Conservation (phyloP, 2,329 filamentous ascomycete species). For the Colletotrichum trifolii region DNA sequence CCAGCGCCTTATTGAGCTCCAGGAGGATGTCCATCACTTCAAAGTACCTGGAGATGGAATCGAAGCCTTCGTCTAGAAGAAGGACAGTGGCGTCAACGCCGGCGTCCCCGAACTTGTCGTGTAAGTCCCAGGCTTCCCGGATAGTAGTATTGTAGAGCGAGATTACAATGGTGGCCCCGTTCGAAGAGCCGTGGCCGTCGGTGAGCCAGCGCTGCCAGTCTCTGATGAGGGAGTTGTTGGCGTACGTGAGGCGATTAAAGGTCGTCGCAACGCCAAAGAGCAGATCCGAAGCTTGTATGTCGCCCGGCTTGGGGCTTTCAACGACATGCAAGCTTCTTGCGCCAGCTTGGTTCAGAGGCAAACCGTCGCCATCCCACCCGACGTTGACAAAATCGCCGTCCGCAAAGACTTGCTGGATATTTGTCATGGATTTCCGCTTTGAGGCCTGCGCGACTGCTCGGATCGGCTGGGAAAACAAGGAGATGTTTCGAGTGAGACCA, state of each 20-base stretch:
- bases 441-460: conserved; percentile 4
- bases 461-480: conserved; percentile 23
- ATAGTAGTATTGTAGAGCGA: conserved; percentile 52
- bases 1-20: conserved; percentile 46
- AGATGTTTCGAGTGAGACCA: conserved; percentile 22
- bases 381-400: conserved; percentile 15
- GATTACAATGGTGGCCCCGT: conserved; percentile 56
- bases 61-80: conserved; percentile 45
- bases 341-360: background rate
- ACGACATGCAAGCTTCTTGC: conserved; percentile 45
- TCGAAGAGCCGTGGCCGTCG: conserved; percentile 50
- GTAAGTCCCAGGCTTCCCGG: conserved; percentile 46
- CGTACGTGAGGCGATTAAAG: conserved; percentile 51
- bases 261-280: conserved; percentile 51
- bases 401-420: conserved; percentile 11
- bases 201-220: conserved; percentile 61
- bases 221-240: conserved; percentile 51
- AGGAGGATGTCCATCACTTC: conserved; percentile 51
- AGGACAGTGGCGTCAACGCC: conserved; percentile 43
- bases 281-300: conserved; percentile 51
- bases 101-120: conserved; percentile 24
- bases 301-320: conserved; percentile 43
- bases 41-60: conserved; percentile 49
- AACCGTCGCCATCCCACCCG: conserved; percentile 15
- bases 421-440: conserved; percentile 9